A percentile compares a stretch with the other conserved stretches of the same genome.
These are phyloP conservation scores for Leucocoprinus sp. DNA, from an alignment of 768 basidiomycete species.

Conservation along the genomic window DNA sequence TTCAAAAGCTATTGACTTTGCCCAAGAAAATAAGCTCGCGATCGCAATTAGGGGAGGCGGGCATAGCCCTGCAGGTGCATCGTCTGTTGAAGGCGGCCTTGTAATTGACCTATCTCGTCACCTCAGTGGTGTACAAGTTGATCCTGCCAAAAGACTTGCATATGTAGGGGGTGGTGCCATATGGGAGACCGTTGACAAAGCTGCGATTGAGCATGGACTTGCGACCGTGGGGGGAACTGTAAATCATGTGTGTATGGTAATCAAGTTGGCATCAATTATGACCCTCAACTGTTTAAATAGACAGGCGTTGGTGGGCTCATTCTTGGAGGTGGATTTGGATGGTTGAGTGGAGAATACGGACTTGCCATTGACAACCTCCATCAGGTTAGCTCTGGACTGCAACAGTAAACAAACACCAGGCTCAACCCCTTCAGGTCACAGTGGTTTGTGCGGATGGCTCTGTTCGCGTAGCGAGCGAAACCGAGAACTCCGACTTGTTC, in stretches of 20 bases:
- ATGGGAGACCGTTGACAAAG: conserved; percentile 39
- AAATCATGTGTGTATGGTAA: conserved; percentile 32
- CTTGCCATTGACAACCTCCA: conserved; percentile 41
- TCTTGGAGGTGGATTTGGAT: conserved; percentile 51
- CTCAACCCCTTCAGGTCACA: conserved; percentile 25
- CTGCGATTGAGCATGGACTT: conserved; percentile 34
- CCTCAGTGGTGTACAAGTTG: conserved; percentile 28
- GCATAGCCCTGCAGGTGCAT: conserved; percentile 35
- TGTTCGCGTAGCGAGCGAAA: conserved; percentile 27
- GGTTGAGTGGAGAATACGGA: conserved; percentile 36
- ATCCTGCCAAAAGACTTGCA: conserved; percentile 29
- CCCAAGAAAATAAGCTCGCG: conserved; percentile 25
- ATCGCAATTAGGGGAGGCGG: conserved; percentile 43
- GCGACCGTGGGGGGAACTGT: conserved; percentile 41
- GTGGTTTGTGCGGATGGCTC: conserved; percentile 39
- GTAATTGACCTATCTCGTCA: conserved; percentile 42
- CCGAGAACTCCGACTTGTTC: conserved; percentile 38
- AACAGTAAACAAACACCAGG: background rate
- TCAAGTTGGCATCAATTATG: background rate
- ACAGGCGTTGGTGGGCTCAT: conserved; percentile 44
- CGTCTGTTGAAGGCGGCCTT: conserved; percentile 37
- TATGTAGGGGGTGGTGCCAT: conserved; percentile 39
- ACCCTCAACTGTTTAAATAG: conserved; percentile 15
- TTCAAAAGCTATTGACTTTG: conserved; percentile 25
- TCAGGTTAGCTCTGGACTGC: conserved; percentile 18